These are phyloP conservation scores for Pythium volutum DNA, from an alignment of 352 stramenopile genomes.

Conservation along the genomic window DNA sequence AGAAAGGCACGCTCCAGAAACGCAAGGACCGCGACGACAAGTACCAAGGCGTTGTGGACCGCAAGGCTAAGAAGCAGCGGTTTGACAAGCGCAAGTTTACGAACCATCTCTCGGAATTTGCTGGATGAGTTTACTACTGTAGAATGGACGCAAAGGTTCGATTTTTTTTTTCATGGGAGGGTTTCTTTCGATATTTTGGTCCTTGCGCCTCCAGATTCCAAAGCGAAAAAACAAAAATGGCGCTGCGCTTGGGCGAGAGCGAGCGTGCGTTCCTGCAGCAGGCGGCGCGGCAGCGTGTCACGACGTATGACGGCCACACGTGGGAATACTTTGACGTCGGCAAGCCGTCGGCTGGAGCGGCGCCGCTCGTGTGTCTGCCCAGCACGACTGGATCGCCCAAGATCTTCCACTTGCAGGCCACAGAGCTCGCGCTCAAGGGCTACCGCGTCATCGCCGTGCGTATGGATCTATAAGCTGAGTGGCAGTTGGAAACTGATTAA, in stretches of 20 bases:
- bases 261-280: slow-evolving; percentile 59
- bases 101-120: slow-evolving; percentile 79
- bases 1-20: slow-evolving; percentile 80
- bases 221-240: background rate
- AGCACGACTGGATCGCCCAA: slow-evolving; percentile 47
- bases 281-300: slow-evolving; percentile 61
- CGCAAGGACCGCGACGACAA: slow-evolving; percentile 80
- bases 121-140: slow-evolving; percentile 33
- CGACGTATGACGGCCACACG: slow-evolving; percentile 72
- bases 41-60: slow-evolving; percentile 41
- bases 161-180: background rate
- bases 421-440: slow-evolving; percentile 46
- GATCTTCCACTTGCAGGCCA: slow-evolving; percentile 61
- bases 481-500: background rate
- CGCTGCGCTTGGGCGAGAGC: slow-evolving; percentile 20
- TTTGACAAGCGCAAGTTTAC: slow-evolving; percentile 62
- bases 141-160: slow-evolving; percentile 6
- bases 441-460: slow-evolving; percentile 63
- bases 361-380: slow-evolving; percentile 61
- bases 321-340: slow-evolving; percentile 80
- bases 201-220: background rate
- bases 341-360: slow-evolving; percentile 23
- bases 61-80: slow-evolving; percentile 60
- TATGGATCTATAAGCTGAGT: background rate
- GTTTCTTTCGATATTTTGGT: slow-evolving; percentile 7